A percentile compares a stretch with the other conserved stretches of the same genome.
phyloP scores from a whole-genome alignment of 345 rosid genomes.

The Firmiana major region DNA sequence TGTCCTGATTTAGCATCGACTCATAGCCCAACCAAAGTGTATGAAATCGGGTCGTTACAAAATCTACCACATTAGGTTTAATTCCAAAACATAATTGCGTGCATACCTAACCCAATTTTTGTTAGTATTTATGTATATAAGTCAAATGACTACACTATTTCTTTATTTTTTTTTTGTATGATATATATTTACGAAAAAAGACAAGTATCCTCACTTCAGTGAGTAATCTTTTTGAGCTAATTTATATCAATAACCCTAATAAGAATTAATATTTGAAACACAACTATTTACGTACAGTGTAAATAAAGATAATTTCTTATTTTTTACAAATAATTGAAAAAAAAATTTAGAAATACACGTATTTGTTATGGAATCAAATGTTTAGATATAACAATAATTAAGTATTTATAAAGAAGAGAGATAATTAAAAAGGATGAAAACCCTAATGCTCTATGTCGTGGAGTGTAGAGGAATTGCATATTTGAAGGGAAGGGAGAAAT shows the following conservation, averaged over 20 bases:
- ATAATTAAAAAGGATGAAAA: no score
- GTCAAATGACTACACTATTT: background rate
- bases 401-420: background rate
- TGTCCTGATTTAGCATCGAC: no score
- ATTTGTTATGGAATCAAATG: background rate
- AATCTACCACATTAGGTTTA: constrained; percentile 26
- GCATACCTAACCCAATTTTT: constrained; percentile 12
- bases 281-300: no score
- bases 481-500: background rate
- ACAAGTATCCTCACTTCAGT: background rate
- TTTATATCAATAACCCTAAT: background rate
- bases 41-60: no score
- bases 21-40: no score
- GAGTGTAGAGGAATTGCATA: background rate
- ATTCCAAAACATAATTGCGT: constrained; percentile 27
- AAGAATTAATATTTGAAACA: no score
- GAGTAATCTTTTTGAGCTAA: background rate
- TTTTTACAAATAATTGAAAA: no score
- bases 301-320: no score
- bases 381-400: no score
- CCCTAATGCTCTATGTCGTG: background rate
- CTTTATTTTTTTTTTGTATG: background rate
- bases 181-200: background rate
- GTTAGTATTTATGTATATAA: background rate
- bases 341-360: no score